phyloP scores from a whole-genome alignment of 495 filamentous ascomycete species.

The Trypethelium eluteriae region DNA sequence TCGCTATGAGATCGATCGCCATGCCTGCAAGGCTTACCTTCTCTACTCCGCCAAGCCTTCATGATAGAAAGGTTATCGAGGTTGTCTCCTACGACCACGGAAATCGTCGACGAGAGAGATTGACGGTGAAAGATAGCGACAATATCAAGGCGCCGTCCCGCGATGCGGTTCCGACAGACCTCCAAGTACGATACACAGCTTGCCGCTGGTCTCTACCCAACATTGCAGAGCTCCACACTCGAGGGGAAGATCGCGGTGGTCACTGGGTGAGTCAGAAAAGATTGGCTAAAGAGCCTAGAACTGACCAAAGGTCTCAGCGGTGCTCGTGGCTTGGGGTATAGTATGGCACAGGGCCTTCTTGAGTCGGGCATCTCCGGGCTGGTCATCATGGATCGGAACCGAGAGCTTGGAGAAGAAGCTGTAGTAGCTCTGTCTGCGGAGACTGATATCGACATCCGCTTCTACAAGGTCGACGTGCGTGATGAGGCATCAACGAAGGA shows the following conservation, averaged over 20 bases:
- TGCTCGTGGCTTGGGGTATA: conserved; percentile 66
- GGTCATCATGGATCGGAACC: conserved; percentile 66
- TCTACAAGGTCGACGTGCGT: conserved; percentile 66
- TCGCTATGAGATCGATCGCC: too few species aligned
- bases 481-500: conserved; percentile 54
- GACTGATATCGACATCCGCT: conserved; percentile 61
- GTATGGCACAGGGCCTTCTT: conserved; percentile 67
- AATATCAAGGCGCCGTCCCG: neutral
- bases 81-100: neutral
- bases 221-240: conserved; percentile 57
- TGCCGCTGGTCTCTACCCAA: conserved; percentile 29
- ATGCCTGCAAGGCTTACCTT: too few species aligned
- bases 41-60: too few species aligned
- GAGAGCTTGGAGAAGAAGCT: conserved; percentile 60
- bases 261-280: conserved; percentile 52
- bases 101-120: neutral
- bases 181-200: neutral
- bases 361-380: conserved; percentile 67
- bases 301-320: conserved; percentile 43
- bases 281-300: neutral
- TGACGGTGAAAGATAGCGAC: neutral
- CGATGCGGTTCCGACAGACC: neutral
- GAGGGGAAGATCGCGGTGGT: conserved; percentile 61
- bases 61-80: neutral
- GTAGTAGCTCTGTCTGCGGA: conserved; percentile 58